A percentile compares a stretch with the other conserved stretches of the same genome.
Evolutionary conservation across 371 early-diverging fungal species (phyloP).

Genomic region (Lichtheimia ramosa): DNA sequence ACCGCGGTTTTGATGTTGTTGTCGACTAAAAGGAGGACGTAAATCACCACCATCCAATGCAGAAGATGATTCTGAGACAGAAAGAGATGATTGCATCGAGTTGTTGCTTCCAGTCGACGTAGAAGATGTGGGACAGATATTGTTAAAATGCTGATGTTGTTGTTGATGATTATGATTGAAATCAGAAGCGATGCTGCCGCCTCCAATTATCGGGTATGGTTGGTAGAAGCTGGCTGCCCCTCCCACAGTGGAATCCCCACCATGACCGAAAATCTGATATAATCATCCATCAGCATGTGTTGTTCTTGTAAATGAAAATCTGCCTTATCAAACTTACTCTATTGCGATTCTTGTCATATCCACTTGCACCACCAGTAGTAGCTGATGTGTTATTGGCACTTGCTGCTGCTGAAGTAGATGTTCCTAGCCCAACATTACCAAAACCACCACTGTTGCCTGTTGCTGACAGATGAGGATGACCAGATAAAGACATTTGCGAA

Average conservation of each 20-base stretch:
- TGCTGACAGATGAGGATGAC: conserved; percentile 1
- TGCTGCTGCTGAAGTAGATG: not conserved
- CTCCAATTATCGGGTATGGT: conserved; percentile 19
- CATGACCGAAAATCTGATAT: conserved; percentile 9
- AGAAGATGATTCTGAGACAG: conserved; percentile 25
- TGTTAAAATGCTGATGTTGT: conserved; percentile 29
- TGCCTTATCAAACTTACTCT: not conserved
- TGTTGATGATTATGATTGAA: conserved; percentile 18
- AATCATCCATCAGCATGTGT: not conserved
- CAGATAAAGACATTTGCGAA: conserved; percentile 5
- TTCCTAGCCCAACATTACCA: conserved; percentile 5
- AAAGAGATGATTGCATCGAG: conserved; percentile 40
- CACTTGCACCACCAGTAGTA: not conserved
- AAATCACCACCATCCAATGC: conserved; percentile 9
- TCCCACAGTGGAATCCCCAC: conserved; percentile 10
- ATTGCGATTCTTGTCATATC: not conserved
- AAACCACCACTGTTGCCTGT: conserved; percentile 7
- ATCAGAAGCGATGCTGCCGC: conserved; percentile 15
- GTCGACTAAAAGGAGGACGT: conserved; percentile 9
- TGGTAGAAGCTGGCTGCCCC: conserved; percentile 13
- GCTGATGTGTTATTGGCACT: conserved; percentile 2
- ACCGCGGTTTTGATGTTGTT: conserved; percentile 12
- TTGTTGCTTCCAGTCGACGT: conserved; percentile 43
- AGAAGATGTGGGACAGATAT: conserved; percentile 39
- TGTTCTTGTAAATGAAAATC: not conserved